These are phyloP conservation scores for Hypoxylon cercidicola DNA, from an alignment of 495 filamentous ascomycete genomes.

Conservation along the genomic window DNA sequence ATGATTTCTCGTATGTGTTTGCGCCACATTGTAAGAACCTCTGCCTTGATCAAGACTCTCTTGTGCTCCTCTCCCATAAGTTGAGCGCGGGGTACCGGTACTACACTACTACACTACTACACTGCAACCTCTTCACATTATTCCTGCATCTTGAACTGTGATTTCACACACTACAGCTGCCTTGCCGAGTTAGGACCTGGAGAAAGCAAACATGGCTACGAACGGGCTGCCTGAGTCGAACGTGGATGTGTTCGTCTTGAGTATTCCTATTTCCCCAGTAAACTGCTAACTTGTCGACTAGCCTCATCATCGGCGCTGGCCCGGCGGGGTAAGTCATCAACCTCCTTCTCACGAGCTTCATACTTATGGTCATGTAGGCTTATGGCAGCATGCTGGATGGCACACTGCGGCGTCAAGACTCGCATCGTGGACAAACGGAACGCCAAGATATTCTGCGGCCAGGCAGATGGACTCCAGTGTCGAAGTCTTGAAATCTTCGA, in stretches of 20 bases:
- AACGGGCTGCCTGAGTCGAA: constrained; percentile 41
- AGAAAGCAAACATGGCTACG: constrained; percentile 18
- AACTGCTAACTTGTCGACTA: constrained; percentile 20
- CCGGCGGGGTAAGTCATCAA: constrained; percentile 59
- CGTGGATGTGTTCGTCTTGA: constrained; percentile 47
- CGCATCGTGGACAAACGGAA: constrained; percentile 71
- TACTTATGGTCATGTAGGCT: constrained; percentile 46
- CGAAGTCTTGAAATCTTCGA: constrained; percentile 75
- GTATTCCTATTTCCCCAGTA: neutral
- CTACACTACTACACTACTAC: neutral
- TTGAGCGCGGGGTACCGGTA: neutral
- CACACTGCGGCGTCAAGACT: constrained; percentile 65
- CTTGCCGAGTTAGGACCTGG: neutral
- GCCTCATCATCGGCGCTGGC: constrained; percentile 71
- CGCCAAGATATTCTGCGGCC: constrained; percentile 65
- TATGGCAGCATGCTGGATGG: constrained; percentile 72
- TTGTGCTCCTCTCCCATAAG: neutral
- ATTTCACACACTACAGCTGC: neutral
- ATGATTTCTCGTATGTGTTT: too few species aligned
- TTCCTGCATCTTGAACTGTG: neutral
- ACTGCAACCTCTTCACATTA: neutral
- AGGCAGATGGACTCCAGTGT: constrained; percentile 66
- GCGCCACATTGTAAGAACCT: neutral
- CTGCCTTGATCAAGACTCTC: neutral
- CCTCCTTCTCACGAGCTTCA: neutral